phyloP scores from a whole-genome alignment of 2,329 filamentous ascomycete genomes.

The Tolypocladium amazonense region DNA sequence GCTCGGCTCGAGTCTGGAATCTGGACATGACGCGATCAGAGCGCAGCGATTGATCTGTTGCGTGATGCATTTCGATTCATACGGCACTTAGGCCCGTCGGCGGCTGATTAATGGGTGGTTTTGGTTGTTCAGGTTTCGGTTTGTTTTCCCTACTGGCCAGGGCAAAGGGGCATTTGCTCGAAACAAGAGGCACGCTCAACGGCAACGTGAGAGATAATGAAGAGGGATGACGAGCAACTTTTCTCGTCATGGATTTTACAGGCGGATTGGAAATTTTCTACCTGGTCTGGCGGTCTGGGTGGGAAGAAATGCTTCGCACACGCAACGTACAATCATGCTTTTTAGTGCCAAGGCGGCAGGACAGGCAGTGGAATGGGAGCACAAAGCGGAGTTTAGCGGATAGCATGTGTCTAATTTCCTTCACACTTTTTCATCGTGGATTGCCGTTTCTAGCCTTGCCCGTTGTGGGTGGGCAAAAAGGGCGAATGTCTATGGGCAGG shows the following conservation, averaged over 20 bases:
- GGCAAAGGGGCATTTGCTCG: background rate
- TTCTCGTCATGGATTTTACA: background rate
- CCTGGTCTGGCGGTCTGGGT: background rate
- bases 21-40: background rate
- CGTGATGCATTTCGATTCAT: background rate
- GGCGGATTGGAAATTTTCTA: background rate
- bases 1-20: background rate
- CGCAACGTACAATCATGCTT: conserved; percentile 1
- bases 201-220: background rate
- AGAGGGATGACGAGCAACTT: background rate
- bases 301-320: conserved; percentile 3
- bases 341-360: background rate
- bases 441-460: background rate
- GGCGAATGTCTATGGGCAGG: background rate
- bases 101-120: background rate
- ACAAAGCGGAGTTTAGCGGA: conserved; percentile 6
- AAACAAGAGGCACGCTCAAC: background rate
- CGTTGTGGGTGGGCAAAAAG: background rate
- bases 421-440: conserved; percentile 1
- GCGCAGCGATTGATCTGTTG: background rate
- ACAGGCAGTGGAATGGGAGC: background rate
- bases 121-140: background rate
- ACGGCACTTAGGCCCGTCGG: background rate
- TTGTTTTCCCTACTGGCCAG: background rate
- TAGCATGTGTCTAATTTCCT: conserved; percentile 3